These are phyloP conservation scores for Talaromyces albobiverticillius DNA, from an alignment of 2,329 filamentous ascomycete genomes.

Conservation along the genomic window DNA sequence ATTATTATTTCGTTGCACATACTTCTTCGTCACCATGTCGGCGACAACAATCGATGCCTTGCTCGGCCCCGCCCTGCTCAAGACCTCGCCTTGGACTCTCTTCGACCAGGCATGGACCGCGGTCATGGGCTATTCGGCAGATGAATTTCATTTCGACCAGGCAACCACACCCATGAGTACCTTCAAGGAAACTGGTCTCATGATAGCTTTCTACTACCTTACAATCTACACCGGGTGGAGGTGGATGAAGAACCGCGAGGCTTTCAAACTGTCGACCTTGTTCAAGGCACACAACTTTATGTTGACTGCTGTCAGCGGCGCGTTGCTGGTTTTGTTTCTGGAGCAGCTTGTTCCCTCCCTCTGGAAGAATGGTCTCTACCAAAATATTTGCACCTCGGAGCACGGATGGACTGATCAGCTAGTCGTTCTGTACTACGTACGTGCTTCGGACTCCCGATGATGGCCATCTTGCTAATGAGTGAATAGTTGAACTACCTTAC, in stretches of 20 bases:
- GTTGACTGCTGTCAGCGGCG: conserved; percentile 74
- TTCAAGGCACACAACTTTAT: conserved; percentile 93
- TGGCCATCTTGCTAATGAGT: neutral
- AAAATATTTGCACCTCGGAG: conserved; percentile 70
- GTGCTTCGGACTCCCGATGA: conserved; percentile 33
- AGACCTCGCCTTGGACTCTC: conserved; percentile 68
- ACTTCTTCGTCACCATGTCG: conserved; percentile 12
- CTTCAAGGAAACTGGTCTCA: conserved; percentile 71
- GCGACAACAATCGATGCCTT: conserved; percentile 11
- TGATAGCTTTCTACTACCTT: conserved; percentile 73
- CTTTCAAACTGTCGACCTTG: conserved; percentile 75
- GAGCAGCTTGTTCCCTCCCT: conserved; percentile 85
- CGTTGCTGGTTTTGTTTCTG: conserved; percentile 73
- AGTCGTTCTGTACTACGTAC: conserved; percentile 86
- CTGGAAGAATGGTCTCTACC: conserved; percentile 73
- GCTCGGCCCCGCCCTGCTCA: conserved; percentile 6
- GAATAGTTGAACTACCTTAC: conserved; percentile 84
- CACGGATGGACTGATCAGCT: conserved; percentile 87
- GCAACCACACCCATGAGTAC: conserved; percentile 84
- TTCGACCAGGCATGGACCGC: conserved; percentile 77
- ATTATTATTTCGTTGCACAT: conserved; percentile 6
- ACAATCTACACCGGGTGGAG: conserved; percentile 86
- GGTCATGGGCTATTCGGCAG: conserved; percentile 70
- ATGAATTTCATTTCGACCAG: conserved; percentile 75
- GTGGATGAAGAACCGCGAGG: conserved; percentile 75